Base-by-base conservation (phyloP, 148 eudicot genomes). In the Rhododendron simsii region DNA sequence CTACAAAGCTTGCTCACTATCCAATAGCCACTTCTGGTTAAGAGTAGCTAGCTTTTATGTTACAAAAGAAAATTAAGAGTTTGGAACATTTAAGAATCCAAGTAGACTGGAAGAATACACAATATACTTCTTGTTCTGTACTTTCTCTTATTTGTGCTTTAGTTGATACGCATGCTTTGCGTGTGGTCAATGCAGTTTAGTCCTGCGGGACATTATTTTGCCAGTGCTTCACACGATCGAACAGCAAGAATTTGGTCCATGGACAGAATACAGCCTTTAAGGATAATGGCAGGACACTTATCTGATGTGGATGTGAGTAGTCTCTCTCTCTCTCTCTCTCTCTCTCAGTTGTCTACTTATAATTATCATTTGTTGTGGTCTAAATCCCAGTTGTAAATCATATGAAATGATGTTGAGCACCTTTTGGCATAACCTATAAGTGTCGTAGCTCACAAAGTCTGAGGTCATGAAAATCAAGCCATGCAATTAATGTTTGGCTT, bases 201-300 rank as follows among this genome's bases (percentile, higher is more conserved):
- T 88, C 99, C 99, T 35, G 84, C 88, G 33, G 99, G 99, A 81
- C 98, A 97, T 88, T 97, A 97, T 94, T 97, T 97, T 89, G 99
- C 96, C 53, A 95, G 98, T 89, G 93, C 96, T 80, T 97, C 99
- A 78, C 99, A 97, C 91, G 99, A 97, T 90, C 94, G 99, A 89
- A 95, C 99, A 37, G 98, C 99, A 84, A 95, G 98, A 90, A 86
- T 97, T 89, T 97, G 99, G 98, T 93, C 99, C 81, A 89, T 95
- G 94, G 99, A 97, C 89, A 91, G 95, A 87, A 91, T 93, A 92
- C 95, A 97, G 85, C 99, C 99, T 74, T 87, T 97, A 47, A 94
- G 99, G 85, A 97, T 97, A 83, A 92, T 97, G 98, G 99, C 98
- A n/a, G 98, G 99, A 61, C 99, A 97, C 93, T 93, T 95, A 61